Evolutionary conservation across 2,329 filamentous ascomycete genomes (phyloP).

Genomic region (Grosmannia clavigera): DNA sequence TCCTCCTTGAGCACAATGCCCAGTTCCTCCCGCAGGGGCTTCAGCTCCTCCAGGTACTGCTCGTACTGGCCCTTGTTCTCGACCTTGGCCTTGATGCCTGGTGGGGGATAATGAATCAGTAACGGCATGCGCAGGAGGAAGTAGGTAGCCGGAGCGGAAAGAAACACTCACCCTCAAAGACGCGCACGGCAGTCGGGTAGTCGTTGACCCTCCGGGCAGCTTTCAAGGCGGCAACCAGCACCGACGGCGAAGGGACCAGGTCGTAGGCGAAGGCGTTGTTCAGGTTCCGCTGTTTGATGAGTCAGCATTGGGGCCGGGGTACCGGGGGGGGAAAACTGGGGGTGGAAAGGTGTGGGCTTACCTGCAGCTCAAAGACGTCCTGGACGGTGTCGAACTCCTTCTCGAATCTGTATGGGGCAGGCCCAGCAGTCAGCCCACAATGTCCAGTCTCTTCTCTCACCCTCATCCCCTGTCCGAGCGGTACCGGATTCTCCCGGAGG

Average conservation of each 20-base stretch:
- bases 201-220: slow-evolving; percentile 95
- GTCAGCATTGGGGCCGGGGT: neutral
- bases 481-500: neutral
- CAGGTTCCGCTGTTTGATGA: slow-evolving; percentile 55
- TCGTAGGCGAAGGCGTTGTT: slow-evolving; percentile 99
- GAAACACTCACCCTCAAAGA: slow-evolving; percentile 77
- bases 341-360: slow-evolving; percentile 31
- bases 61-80: slow-evolving; percentile 98
- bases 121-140: neutral
- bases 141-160: no score
- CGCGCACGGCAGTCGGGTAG: slow-evolving; percentile 92
- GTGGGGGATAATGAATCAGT: neutral
- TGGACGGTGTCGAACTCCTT: slow-evolving; percentile 97
- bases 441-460: neutral
- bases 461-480: neutral
- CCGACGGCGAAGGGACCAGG: slow-evolving; percentile 87
- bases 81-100: slow-evolving; percentile 97
- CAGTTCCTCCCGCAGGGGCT: slow-evolving; percentile 84
- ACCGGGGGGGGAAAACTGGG: neutral
- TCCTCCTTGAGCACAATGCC: slow-evolving; percentile 86
- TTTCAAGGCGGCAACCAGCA: slow-evolving; percentile 82
- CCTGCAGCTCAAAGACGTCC: slow-evolving; percentile 99
- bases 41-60: slow-evolving; percentile 88
- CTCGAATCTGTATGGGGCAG: slow-evolving; percentile 63
- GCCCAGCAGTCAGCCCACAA: slow-evolving; percentile 11